Conservation (phyloP, 2,329 filamentous ascomycete genomes). For the Microcyclospora pomicola region DNA sequence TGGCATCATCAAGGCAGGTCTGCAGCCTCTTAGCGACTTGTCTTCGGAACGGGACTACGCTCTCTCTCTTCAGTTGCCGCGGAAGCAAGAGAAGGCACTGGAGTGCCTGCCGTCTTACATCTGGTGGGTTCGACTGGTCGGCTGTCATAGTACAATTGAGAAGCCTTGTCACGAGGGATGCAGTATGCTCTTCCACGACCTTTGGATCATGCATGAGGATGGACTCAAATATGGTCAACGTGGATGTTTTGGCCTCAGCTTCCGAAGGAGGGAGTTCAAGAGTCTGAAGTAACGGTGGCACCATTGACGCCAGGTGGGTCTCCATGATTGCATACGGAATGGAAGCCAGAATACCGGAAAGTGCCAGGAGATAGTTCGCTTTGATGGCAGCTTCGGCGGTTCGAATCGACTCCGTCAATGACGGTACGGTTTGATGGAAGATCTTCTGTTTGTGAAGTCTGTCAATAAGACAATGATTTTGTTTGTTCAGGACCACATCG, state of each 20-base stretch:
- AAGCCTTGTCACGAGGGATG: conserved; percentile 43
- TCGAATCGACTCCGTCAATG: conserved; percentile 41
- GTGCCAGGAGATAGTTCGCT: conserved; percentile 48
- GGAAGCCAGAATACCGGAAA: conserved; percentile 47
- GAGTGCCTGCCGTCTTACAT: conserved; percentile 35
- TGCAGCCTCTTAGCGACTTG: conserved; percentile 44
- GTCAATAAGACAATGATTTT: conserved; percentile 48
- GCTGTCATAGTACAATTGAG: conserved; percentile 31
- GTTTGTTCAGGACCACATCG: conserved; percentile 46
- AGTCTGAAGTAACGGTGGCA: conserved; percentile 48
- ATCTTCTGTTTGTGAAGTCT: conserved; percentile 50
- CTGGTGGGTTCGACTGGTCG: conserved; percentile 20
- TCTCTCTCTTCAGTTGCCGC: conserved; percentile 33
- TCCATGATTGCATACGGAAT: conserved; percentile 47
- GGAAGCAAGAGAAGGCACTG: conserved; percentile 36
- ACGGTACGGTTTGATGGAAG: conserved; percentile 45
- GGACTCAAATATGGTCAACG: conserved; percentile 44
- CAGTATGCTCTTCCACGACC: conserved; percentile 40
- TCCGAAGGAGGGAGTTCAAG: conserved; percentile 37
- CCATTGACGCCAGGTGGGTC: conserved; percentile 42
- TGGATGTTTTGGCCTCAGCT: conserved; percentile 44
- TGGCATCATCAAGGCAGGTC: conserved; percentile 46
- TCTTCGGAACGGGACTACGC: conserved; percentile 42
- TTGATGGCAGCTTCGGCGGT: conserved; percentile 34
- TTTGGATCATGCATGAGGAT: conserved; percentile 45